Percentiles rank a stretch among this genome's conserved stretches.
Evolutionary conservation across 2,329 filamentous ascomycete genomes (phyloP).

Genomic region (Colletotrichum limetticola): DNA sequence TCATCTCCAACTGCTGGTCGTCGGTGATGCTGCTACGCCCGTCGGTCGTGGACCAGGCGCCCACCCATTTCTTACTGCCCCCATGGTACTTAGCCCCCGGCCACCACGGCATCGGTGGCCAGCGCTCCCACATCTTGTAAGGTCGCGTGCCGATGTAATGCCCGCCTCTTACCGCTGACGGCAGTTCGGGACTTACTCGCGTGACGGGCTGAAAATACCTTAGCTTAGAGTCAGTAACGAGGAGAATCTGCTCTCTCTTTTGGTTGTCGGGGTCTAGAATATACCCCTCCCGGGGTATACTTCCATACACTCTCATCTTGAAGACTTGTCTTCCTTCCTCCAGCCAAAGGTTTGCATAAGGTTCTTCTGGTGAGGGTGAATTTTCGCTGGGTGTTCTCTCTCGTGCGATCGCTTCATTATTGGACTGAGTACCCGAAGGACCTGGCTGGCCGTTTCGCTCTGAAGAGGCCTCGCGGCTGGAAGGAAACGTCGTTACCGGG

Average conservation of each 20-base stretch:
- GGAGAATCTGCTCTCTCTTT: constrained; percentile 13
- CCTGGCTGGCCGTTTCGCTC: no score
- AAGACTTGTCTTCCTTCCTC: not conserved
- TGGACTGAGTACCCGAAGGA: no score
- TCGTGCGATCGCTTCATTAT: no score
- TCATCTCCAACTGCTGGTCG: not conserved
- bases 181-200: not conserved
- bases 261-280: not conserved
- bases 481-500: no score
- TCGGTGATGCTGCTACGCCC: not conserved
- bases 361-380: not conserved
- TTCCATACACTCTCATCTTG: constrained; percentile 17
- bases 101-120: constrained; percentile 28
- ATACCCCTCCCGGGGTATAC: not conserved
- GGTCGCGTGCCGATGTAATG: not conserved
- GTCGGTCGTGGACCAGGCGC: not conserved
- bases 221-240: constrained; percentile 5
- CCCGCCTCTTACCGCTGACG: not conserved
- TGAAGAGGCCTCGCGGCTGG: no score
- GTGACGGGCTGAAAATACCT: constrained; percentile 14
- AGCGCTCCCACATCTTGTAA: constrained; percentile 18
- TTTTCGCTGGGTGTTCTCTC: no score
- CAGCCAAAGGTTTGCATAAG: not conserved
- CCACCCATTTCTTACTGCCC: not conserved
- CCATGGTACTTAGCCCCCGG: not conserved